phyloP scores from a whole-genome alignment of 2,329 filamentous ascomycete genomes.

The Botryosphaeria dothidea region DNA sequence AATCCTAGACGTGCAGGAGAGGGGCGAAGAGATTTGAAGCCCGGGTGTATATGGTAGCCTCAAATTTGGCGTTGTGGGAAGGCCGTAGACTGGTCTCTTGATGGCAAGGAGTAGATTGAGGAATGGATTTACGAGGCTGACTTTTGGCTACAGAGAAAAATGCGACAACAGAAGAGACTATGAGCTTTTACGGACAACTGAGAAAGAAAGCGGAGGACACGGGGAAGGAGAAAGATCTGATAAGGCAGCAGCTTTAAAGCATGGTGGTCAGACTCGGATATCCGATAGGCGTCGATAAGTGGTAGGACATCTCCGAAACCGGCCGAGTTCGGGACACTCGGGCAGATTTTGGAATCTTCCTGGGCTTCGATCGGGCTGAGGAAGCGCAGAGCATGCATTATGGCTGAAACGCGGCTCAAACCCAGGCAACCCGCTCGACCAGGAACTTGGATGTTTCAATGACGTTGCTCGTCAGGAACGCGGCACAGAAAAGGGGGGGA shows the following conservation, averaged over 20 bases:
- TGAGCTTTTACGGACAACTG: too few relatives aligned
- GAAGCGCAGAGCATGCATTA: background rate
- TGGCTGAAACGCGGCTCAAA: background rate
- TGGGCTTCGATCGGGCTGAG: background rate
- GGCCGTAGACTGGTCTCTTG: too few relatives aligned
- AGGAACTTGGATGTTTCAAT: background rate
- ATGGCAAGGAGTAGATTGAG: too few relatives aligned
- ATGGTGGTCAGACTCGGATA: background rate
- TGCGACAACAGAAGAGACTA: too few relatives aligned
- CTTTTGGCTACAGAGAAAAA: too few relatives aligned
- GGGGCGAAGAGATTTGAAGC: background rate
- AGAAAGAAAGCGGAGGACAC: background rate
- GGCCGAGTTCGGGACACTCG: background rate
- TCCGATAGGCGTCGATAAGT: background rate
- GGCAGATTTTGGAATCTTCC: too few relatives aligned
- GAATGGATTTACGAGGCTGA: too few relatives aligned
- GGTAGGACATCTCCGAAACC: slow-evolving; percentile 7
- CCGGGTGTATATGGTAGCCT: too few relatives aligned
- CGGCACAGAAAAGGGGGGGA: background rate
- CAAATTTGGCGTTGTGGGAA: too few relatives aligned
- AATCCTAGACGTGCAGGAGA: too few relatives aligned
- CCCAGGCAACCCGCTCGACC: background rate
- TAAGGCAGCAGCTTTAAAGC: background rate
- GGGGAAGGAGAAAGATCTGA: background rate
- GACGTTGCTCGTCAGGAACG: background rate